These are phyloP conservation scores for Musa itinerans DNA, from an alignment of 176 grass and related monocot species.

Conservation along the genomic window DNA sequence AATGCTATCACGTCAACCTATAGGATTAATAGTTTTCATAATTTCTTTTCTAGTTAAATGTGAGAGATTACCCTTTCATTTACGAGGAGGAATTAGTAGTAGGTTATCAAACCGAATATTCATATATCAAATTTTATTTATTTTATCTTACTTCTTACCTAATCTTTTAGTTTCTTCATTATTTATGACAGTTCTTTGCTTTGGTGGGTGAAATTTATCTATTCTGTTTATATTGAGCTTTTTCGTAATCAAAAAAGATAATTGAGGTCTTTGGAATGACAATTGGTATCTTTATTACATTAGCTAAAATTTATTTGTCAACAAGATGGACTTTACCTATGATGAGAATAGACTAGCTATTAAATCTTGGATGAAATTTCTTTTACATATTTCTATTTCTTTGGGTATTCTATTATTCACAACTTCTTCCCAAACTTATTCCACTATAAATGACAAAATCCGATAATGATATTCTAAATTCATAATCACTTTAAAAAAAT, in stretches of 20 bases:
- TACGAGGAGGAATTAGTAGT: not conserved
- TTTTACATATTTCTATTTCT: no score
- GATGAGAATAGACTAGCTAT: not conserved
- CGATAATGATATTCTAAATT: no score
- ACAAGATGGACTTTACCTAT: not conserved
- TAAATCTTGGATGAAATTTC: no score
- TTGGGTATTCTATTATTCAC: no score
- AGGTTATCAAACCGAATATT: not conserved
- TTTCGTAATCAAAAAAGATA: not conserved
- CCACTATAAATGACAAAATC: no score
- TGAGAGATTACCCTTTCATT: not conserved
- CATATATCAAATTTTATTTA: not conserved
- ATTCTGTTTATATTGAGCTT: not conserved
- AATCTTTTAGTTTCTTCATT: not conserved
- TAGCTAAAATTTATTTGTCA: not conserved
- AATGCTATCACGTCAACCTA: no score
- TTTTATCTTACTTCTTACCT: not conserved
- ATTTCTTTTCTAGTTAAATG: slow-evolving; percentile 11
- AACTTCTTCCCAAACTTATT: no score
- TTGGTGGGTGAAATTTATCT: not conserved
- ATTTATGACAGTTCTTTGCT: not conserved
- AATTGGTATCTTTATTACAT: not conserved
- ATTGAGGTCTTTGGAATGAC: not conserved
- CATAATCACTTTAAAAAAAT: no score
- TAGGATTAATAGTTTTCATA: not conserved